Evolutionary conservation across 768 basidiomycete genomes (phyloP).

Genomic region (Tremella mesenterica): DNA sequence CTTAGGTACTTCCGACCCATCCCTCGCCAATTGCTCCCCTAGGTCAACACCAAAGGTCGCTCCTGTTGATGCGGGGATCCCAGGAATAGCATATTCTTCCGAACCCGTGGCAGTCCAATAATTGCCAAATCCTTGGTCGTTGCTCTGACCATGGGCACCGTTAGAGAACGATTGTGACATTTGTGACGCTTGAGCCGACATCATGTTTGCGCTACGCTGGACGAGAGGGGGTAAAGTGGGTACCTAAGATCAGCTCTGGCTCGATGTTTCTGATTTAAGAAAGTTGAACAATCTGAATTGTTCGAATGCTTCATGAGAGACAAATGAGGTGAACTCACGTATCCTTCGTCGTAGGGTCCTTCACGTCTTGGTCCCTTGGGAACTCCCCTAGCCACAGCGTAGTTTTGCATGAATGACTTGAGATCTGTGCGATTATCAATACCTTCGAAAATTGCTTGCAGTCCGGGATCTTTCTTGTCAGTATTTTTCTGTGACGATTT

Average conservation of each 20-base stretch:
- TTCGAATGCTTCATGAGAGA: background rate
- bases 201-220: conserved; percentile 9
- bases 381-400: conserved; percentile 72
- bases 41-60: conserved; percentile 92
- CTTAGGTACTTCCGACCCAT: conserved; percentile 77
- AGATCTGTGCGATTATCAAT: conserved; percentile 95
- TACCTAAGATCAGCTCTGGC: conserved; percentile 13
- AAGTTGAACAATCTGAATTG: background rate
- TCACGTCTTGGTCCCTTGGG: conserved; percentile 71
- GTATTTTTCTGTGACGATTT: no score
- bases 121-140: conserved; percentile 1
- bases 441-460: conserved; percentile 77
- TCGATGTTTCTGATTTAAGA: background rate
- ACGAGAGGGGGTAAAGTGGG: conserved; percentile 43
- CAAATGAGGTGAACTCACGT: conserved; percentile 54
- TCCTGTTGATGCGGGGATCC: conserved; percentile 29
- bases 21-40: conserved; percentile 84
- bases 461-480: conserved; percentile 52
- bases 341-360: conserved; percentile 83
- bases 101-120: conserved; percentile 7
- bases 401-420: conserved; percentile 95
- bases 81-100: conserved; percentile 23
- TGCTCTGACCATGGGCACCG: conserved; percentile 13
- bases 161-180: conserved; percentile 25
- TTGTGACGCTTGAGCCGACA: background rate